Percentiles rank a stretch among this genome's conserved stretches.
These are phyloP conservation scores for Cadophora luteo-olivacea DNA, from an alignment of 2,329 filamentous ascomycete genomes.

Conservation along the genomic window DNA sequence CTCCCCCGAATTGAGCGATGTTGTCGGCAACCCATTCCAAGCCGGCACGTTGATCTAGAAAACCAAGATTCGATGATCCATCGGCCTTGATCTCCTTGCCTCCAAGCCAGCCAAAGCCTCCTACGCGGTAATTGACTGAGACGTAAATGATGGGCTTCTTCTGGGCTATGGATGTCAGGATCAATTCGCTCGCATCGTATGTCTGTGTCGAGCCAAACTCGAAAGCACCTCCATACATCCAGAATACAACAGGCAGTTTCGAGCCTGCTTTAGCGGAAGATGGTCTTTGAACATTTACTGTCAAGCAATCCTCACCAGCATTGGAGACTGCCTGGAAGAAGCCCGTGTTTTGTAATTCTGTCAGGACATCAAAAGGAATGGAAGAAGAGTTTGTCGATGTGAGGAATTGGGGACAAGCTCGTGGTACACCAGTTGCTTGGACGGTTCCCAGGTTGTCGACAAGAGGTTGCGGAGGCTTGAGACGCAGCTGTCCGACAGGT, in stretches of 20 bases:
- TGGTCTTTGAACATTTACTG: slow-evolving; percentile 65
- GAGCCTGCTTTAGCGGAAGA: slow-evolving; percentile 58
- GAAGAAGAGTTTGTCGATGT: slow-evolving; percentile 43
- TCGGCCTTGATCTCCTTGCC: slow-evolving; percentile 72
- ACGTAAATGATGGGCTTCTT: slow-evolving; percentile 76
- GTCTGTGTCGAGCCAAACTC: slow-evolving; percentile 57
- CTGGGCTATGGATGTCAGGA: slow-evolving; percentile 52
- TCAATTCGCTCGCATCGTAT: slow-evolving; percentile 58
- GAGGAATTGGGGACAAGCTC: slow-evolving; percentile 76
- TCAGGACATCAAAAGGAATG: slow-evolving; percentile 52
- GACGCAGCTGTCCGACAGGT: slow-evolving; percentile 68
- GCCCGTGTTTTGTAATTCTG: slow-evolving; percentile 59
- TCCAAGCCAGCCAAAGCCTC: slow-evolving; percentile 76
- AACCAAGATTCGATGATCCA: slow-evolving; percentile 72
- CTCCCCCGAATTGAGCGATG: slow-evolving; percentile 76
- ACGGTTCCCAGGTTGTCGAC: slow-evolving; percentile 64
- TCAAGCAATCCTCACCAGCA: slow-evolving; percentile 69
- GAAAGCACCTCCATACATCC: slow-evolving; percentile 75
- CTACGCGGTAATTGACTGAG: slow-evolving; percentile 78
- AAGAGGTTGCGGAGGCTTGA: slow-evolving; percentile 71
- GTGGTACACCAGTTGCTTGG: slow-evolving; percentile 62
- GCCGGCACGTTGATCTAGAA: slow-evolving; percentile 74
- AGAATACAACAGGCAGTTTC: slow-evolving; percentile 71
- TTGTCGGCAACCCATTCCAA: slow-evolving; percentile 81
- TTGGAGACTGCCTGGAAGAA: slow-evolving; percentile 62